Percentiles rank a stretch among this genome's conserved stretches.
Conservation (phyloP, 441 rosid species). For the Mallotus repandus region DNA sequence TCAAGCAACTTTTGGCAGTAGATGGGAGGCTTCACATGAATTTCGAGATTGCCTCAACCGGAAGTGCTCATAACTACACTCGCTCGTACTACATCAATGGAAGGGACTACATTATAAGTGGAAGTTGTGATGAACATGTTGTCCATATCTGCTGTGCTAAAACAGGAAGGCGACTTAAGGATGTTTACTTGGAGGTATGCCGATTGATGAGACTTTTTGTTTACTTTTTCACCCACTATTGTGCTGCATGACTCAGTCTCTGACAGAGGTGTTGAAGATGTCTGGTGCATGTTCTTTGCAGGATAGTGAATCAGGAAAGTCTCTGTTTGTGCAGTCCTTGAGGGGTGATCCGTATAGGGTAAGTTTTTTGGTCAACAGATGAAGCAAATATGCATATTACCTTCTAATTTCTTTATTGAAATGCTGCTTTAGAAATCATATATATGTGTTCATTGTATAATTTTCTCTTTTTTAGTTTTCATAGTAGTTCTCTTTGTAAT, state of each 20-base stretch:
- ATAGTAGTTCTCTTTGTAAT: neutral
- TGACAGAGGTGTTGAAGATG: constrained; percentile 9
- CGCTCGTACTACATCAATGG: constrained; percentile 62
- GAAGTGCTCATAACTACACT: constrained; percentile 53
- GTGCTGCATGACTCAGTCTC: neutral
- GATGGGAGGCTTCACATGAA: constrained; percentile 50
- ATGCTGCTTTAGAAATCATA: no score
- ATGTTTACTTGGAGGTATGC: constrained; percentile 50
- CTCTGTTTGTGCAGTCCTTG: constrained; percentile 52
- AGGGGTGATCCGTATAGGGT: constrained; percentile 64
- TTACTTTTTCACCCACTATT: neutral
- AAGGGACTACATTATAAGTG: constrained; percentile 54
- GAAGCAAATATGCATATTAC: neutral
- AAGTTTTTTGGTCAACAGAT: constrained; percentile 14
- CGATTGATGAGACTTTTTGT: neutral
- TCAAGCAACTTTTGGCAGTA: constrained; percentile 50
- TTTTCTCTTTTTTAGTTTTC: neutral
- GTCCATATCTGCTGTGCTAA: constrained; percentile 52
- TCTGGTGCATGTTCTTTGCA: constrained; percentile 24
- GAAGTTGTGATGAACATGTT: constrained; percentile 54
- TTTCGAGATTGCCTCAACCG: constrained; percentile 47
- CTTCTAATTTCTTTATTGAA: neutral
- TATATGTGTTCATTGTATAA: neutral
- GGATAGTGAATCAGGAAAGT: constrained; percentile 44
- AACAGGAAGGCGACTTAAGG: constrained; percentile 57